phyloP scores from a whole-genome alignment of 2,329 filamentous ascomycete species.

The Metarhizium robertsii region DNA sequence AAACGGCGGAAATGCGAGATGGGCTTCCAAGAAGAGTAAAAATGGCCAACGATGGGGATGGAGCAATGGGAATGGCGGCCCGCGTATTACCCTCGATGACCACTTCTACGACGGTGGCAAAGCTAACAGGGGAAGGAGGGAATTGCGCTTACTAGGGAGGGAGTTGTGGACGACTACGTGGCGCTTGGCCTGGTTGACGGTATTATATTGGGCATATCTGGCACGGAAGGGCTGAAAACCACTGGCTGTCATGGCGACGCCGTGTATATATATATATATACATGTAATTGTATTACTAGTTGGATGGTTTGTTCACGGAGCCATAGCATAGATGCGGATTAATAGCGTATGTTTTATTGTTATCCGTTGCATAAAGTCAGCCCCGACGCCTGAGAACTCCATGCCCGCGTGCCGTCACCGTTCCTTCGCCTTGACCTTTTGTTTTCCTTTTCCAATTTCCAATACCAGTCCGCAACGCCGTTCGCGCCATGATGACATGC shows the following conservation, averaged over 20 bases:
- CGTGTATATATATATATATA: neutral
- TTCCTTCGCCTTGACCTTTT: neutral
- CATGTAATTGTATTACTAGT: neutral
- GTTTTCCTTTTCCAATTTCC: neutral
- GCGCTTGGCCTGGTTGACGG: slow-evolving; percentile 53
- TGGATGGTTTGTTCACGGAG: neutral
- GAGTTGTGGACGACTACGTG: slow-evolving; percentile 55
- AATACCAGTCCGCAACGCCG: neutral
- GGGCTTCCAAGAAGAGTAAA: slow-evolving; percentile 18
- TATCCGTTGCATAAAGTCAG: neutral
- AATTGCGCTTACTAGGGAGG: slow-evolving; percentile 37
- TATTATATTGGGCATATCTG: slow-evolving; percentile 58
- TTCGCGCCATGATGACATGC: too few species aligned
- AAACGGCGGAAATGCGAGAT: slow-evolving; percentile 13
- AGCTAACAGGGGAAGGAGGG: slow-evolving; percentile 18
- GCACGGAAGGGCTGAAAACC: slow-evolving; percentile 46
- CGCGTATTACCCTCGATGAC: slow-evolving; percentile 44
- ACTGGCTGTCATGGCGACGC: neutral
- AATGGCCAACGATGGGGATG: slow-evolving; percentile 30
- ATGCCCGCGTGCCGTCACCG: neutral
- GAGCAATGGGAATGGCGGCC: slow-evolving; percentile 31
- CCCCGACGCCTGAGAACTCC: neutral
- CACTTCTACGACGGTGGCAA: slow-evolving; percentile 28
- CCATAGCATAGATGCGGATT: neutral
- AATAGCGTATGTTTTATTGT: neutral